Conservation (phyloP, 2,329 filamentous ascomycete species). For the Volutella citrinella region DNA sequence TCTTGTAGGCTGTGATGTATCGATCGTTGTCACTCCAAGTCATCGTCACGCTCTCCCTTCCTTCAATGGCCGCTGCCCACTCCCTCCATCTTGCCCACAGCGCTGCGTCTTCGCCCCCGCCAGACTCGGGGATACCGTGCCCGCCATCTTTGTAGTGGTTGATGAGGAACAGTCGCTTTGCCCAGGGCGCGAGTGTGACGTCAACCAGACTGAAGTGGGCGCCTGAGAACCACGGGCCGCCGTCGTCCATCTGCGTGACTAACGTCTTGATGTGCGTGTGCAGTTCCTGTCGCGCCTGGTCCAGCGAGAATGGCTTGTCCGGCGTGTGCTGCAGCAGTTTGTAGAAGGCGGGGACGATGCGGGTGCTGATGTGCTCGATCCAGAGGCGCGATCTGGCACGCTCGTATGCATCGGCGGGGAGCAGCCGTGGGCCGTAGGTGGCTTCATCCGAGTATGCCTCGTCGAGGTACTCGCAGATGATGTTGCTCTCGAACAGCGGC, state of each 20-base stretch:
- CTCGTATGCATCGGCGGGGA: slow-evolving; percentile 61
- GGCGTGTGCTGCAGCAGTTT: slow-evolving; percentile 55
- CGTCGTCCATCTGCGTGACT: slow-evolving; percentile 56
- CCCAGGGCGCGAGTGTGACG: slow-evolving; percentile 70
- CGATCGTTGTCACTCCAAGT: slow-evolving; percentile 66
- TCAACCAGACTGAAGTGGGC: slow-evolving; percentile 64
- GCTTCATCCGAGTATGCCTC: slow-evolving; percentile 58
- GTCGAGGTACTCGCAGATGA: slow-evolving; percentile 74
- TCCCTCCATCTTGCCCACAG: slow-evolving; percentile 63
- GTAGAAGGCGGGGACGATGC: slow-evolving; percentile 69
- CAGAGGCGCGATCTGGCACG: slow-evolving; percentile 66
- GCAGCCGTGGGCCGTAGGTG: slow-evolving; percentile 43
- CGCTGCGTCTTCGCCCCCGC: slow-evolving; percentile 54
- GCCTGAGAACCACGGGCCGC: slow-evolving; percentile 64
- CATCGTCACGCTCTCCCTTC: slow-evolving; percentile 60
- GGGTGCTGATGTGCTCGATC: slow-evolving; percentile 67
- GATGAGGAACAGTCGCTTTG: slow-evolving; percentile 67
- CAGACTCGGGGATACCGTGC: slow-evolving; percentile 44
- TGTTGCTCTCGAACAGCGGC: slow-evolving; percentile 68
- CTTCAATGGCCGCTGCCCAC: slow-evolving; percentile 60
- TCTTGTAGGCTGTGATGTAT: slow-evolving; percentile 66
- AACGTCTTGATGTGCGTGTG: slow-evolving; percentile 58
- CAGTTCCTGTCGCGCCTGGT: slow-evolving; percentile 57
- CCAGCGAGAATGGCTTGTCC: slow-evolving; percentile 45
- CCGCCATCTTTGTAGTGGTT: slow-evolving; percentile 68